phyloP scores from a whole-genome alignment of 2,329 filamentous ascomycete species.

The Cercospora berteroae region DNA sequence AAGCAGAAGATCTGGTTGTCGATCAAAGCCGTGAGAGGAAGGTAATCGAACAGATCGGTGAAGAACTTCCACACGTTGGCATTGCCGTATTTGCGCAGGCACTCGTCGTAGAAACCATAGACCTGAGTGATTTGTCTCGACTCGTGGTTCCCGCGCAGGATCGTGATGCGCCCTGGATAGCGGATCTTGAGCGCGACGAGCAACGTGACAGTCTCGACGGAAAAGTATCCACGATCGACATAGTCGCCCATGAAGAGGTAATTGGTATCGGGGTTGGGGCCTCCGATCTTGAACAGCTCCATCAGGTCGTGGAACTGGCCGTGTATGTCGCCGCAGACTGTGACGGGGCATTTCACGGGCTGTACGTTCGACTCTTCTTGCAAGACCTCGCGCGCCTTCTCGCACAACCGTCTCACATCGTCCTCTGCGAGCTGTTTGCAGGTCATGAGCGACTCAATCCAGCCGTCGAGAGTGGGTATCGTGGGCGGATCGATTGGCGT shows the following conservation, averaged over 20 bases:
- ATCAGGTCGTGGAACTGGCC: conserved; percentile 98
- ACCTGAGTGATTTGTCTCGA: conserved; percentile 98
- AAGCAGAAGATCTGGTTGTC: conserved; percentile 99
- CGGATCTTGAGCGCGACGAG: conserved; percentile 96
- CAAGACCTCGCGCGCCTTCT: conserved; percentile 95
- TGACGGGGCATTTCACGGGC: conserved; percentile 98
- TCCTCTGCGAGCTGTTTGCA: conserved; percentile 97
- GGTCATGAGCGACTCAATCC: conserved; percentile 97
- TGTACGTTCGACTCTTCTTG: conserved; percentile 98
- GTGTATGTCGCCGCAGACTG: conserved; percentile 98
- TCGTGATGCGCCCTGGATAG: conserved; percentile 95
- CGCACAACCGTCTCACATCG: conserved; percentile 94
- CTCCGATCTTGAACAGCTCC: conserved; percentile 99
- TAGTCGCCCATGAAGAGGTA: conserved; percentile 99
- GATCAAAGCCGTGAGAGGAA: conserved; percentile 93
- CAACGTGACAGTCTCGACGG: conserved; percentile 94
- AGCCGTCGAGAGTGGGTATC: conserved; percentile 90
- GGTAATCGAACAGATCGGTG: conserved; percentile 97
- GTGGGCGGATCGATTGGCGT: conserved; percentile 79
- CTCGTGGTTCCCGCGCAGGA: conserved; percentile 98
- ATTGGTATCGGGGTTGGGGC: conserved; percentile 96
- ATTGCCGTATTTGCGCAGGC: conserved; percentile 96
- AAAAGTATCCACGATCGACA: conserved; percentile 98
- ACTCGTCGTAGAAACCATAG: conserved; percentile 99
- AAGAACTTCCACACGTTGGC: conserved; percentile 99